phyloP scores from a whole-genome alignment of 305 asterid genomes.

The Coffea humblotiana region DNA sequence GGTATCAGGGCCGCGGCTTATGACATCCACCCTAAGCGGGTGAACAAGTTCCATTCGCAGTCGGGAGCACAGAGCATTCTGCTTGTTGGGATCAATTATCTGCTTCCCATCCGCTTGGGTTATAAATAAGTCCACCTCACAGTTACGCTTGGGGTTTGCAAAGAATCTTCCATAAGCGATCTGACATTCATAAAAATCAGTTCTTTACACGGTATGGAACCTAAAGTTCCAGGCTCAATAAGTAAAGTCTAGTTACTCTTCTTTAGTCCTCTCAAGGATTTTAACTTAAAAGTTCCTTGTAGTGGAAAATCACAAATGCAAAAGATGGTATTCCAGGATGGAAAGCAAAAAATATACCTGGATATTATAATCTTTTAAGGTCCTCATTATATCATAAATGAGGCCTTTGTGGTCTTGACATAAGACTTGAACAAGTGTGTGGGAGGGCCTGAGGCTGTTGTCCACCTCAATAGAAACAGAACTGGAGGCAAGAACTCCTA shows the following conservation, averaged over 20 bases:
- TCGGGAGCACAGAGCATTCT: slow-evolving; percentile 44
- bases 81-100: slow-evolving; percentile 46
- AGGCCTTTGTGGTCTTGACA: slow-evolving; percentile 72
- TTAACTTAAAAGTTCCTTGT: background rate
- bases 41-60: slow-evolving; percentile 51
- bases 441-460: slow-evolving; percentile 61
- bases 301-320: background rate
- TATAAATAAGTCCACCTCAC: slow-evolving; percentile 63
- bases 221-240: background rate
- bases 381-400: slow-evolving; percentile 64
- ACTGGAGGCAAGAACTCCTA: slow-evolving; percentile 28
- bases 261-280: background rate
- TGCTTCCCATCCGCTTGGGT: slow-evolving; percentile 67
- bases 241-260: background rate
- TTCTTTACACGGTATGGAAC: background rate
- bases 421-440: slow-evolving; percentile 52
- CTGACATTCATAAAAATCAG: slow-evolving; percentile 24
- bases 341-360: slow-evolving; percentile 20
- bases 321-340: background rate
- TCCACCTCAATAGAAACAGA: slow-evolving; percentile 48
- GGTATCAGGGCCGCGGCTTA: slow-evolving; percentile 68
- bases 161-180: slow-evolving; percentile 62
- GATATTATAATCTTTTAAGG: slow-evolving; percentile 30
- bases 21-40: slow-evolving; percentile 60
- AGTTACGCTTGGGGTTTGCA: slow-evolving; percentile 43